These are phyloP conservation scores for Gryganskiella cystojenkinii DNA, from an alignment of 192 early-diverging fungal genomes.

Conservation along the genomic window DNA sequence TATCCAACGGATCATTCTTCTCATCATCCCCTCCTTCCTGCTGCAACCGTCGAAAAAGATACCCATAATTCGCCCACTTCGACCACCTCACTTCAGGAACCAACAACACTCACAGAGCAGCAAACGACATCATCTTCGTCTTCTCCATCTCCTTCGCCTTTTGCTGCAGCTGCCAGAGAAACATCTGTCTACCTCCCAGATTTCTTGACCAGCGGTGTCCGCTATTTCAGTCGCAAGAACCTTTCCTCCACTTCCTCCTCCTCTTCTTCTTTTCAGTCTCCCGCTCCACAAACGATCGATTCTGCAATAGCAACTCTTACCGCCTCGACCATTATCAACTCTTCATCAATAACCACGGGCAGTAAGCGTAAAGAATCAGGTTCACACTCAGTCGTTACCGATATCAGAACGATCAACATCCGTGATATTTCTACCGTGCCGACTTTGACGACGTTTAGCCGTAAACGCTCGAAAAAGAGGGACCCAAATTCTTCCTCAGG, in stretches of 20 bases:
- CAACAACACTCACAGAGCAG: neutral
- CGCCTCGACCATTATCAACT: neutral
- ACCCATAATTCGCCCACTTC: neutral
- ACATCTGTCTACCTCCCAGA: slow-evolving; percentile 13
- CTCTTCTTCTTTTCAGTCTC: neutral
- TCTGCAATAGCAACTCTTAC: neutral
- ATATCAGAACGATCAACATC: slow-evolving; percentile 42
- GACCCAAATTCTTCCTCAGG: slow-evolving; percentile 19
- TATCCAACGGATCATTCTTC: neutral
- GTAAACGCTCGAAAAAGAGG: slow-evolving; percentile 33
- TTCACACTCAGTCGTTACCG: slow-evolving; percentile 32
- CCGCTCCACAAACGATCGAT: neutral
- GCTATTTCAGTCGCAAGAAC: neutral
- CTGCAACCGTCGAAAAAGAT: neutral
- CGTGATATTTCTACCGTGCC: slow-evolving; percentile 49
- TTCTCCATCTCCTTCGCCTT: slow-evolving; percentile 1
- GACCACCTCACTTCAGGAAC: neutral
- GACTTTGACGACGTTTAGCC: slow-evolving; percentile 19
- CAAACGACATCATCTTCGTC: neutral
- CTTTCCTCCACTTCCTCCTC: neutral
- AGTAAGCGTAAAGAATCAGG: neutral
- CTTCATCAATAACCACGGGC: neutral
- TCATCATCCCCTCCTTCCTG: neutral
- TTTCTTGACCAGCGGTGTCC: slow-evolving; percentile 9
- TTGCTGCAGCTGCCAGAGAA: neutral